Conservation (phyloP, 176 grass and related monocot genomes). For the Aegilops speltoides region DNA sequence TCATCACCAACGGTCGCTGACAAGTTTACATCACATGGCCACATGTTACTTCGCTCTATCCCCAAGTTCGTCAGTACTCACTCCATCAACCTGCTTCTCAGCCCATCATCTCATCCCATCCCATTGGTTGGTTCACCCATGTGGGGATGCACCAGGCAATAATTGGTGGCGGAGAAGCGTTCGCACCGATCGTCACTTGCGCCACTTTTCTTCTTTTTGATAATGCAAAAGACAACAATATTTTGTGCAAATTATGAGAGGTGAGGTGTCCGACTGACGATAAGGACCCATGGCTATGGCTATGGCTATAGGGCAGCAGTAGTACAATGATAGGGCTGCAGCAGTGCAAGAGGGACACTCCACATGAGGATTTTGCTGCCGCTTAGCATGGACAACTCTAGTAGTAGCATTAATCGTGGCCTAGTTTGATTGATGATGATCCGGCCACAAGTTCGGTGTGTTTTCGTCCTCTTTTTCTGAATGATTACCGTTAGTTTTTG, state of each 20-base stretch:
- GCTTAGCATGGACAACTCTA: neutral
- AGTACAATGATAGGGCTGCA: neutral
- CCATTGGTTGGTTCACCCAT: neutral
- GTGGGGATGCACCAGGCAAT: neutral
- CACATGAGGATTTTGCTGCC: neutral
- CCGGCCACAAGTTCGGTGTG: neutral
- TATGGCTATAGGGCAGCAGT: neutral
- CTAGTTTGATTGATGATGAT: neutral
- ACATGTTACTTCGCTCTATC: neutral
- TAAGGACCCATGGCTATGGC: neutral
- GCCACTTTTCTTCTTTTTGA: neutral
- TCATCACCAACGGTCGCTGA: neutral
- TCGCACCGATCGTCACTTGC: neutral
- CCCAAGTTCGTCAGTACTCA: neutral
- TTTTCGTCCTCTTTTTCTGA: neutral
- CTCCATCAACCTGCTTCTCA: neutral
- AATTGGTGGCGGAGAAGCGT: neutral
- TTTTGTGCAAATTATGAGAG: neutral
- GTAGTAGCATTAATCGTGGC: too few relatives aligned
- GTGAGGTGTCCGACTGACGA: conserved; percentile 30
- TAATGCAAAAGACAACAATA: neutral
- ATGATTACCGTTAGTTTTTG: too few relatives aligned
- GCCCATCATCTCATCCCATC: neutral
- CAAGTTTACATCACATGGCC: neutral
- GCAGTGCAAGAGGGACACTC: neutral